Base-by-base conservation (phyloP, 768 basidiomycete species). In the Trametes cubensis region DNA sequence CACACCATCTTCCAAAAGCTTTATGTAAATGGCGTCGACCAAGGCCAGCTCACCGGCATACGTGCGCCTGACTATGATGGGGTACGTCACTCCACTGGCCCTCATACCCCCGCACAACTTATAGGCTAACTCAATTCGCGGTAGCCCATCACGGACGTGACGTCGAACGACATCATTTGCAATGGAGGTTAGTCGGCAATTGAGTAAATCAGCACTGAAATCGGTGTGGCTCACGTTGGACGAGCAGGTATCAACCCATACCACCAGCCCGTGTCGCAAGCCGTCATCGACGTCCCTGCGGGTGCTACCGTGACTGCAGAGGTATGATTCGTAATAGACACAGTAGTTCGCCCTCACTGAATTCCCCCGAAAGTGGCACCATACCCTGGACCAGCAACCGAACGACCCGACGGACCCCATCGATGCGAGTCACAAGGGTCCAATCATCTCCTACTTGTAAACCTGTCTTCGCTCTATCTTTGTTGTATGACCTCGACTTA, bases 1-100 rank as follows among this genome's bases (percentile, higher is more conserved):
- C 83, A 84, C 63, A 78, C 79, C 10, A 83, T 85, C 60, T 83
- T 85, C 69, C 83, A 83, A 72, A 75, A 83, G 72, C 66, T 83
- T 23, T 81, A 78, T 60, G 80, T 84, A 38, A 84, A 85, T 64
- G 83, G 82, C 18, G 81, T 78, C 13, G 76, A 75, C 61, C 77
- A 81, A 72, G 81, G 80, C 17, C 77, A 80, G 50, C 70, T 71
- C 13, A 75, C 71, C 55, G 80, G 80, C 26, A 76, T 83, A 42
- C 78, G 81, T 17, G 79, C 79, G 1, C 79, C 79, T 13, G 73
- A 75, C 51, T 83, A 80, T 60, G 80, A 82, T 58, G 80, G 79
- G 20, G 80, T 82, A 62, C 67, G 80, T 50, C 21, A 73, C 34
- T 6, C 76, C 46, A 34, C 6, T 17, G 4, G 25, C 26, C 45